Evolutionary conservation across 129 eudicot genomes (phyloP), one percentile per base, ranked within the genome.

Genomic region (Arctium lappa): DNA sequence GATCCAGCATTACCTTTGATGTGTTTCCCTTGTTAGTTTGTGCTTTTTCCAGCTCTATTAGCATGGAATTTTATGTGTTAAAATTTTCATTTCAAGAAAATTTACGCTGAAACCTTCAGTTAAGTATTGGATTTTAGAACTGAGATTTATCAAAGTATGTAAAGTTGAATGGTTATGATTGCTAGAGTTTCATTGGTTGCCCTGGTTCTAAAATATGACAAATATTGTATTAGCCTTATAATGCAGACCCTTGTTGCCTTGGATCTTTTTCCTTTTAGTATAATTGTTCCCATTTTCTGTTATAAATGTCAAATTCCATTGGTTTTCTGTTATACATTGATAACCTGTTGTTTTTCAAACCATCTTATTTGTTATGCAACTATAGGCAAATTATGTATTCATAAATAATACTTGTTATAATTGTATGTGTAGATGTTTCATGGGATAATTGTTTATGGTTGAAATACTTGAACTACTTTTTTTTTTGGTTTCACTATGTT

Each of bases 71-170:
- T 56, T 1, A 38, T 65, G 84, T 22, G 0, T 22, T 22, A 22
- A 22, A 22, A 22, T 22, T 22, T 22, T 22, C 27, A 22, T 22
- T 22, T 22, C 27, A 22, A 22, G 27, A 22, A 22, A 22, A 22
- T 22, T 22, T 22, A 22, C 27, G 11, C 44, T 33, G 12, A 40
- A 39, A 40, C 5, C 33, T 71, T 46, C 8, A 4, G 10, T 46
- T 40, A 18, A 29, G 71, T 8, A 29, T 66, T 66, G 12, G 44
- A 40, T 73, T 73, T 38, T 73, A 40, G 33, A 73, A 40, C 62
- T 63, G 80, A 53, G 69, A 18, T 53, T 33, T 71, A 50, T 32
- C 38, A 76, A 76, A 50, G 69, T 29, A 76, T 16, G 70, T 76
- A n/a, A 76, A 36, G 70, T 3, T 50, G 48, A 53, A 18, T 76